Conservation (phyloP, 108 stramenopile species). For the Aurantiochytrium sp. region DNA sequence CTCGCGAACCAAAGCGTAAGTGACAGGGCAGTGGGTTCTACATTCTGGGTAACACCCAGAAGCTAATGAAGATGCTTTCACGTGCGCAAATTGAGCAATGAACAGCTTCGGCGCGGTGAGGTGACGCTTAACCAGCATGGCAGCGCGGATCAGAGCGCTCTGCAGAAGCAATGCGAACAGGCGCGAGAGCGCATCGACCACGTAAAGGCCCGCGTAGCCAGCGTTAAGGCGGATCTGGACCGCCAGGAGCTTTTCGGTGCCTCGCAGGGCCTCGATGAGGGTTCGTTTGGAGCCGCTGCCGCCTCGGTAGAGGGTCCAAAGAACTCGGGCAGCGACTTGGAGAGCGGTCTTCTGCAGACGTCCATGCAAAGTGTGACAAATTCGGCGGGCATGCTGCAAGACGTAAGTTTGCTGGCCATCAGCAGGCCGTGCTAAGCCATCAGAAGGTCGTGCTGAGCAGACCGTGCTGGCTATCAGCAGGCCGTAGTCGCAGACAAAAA, state of each 20-base stretch:
- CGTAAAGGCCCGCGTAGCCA: not conserved
- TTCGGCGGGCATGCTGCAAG: not conserved
- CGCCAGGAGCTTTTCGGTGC: not conserved
- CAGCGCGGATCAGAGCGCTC: not conserved
- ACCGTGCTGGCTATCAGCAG: no score
- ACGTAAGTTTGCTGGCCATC: not conserved
- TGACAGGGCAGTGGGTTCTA: no score
- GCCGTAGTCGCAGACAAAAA: no score
- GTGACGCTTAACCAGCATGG: not conserved
- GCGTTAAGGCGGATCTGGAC: not conserved
- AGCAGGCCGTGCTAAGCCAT: no score
- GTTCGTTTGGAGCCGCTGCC: not conserved
- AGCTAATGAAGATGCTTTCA: not conserved
- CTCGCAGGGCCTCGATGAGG: not conserved
- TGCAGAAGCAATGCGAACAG: not conserved
- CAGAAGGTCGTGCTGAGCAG: no score
- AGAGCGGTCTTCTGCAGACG: not conserved
- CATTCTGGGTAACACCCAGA: no score
- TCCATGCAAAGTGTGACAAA: not conserved
- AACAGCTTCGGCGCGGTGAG: not conserved
- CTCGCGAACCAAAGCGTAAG: not conserved
- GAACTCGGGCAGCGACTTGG: not conserved
- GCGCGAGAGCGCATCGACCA: not conserved
- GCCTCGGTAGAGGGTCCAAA: not conserved
- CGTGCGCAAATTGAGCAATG: not conserved